Evolutionary conservation across 2,329 filamentous ascomycete genomes (phyloP).

Genomic region (Scedosporium apiospermum): DNA sequence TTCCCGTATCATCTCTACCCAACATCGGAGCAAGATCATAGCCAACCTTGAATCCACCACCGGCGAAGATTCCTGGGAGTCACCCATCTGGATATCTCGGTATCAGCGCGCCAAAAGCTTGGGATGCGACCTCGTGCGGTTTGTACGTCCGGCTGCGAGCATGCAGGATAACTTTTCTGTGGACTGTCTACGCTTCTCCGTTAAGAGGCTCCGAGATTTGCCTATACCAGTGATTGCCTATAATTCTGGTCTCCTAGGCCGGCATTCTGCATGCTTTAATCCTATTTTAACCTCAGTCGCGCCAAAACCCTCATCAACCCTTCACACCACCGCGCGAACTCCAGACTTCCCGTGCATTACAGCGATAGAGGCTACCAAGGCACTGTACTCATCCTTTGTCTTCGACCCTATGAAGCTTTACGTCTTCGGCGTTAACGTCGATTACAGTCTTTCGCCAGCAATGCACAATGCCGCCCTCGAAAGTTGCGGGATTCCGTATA

Average conservation of each 20-base stretch:
- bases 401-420: slow-evolving; percentile 63
- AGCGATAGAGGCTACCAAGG: slow-evolving; percentile 51
- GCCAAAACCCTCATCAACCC: slow-evolving; percentile 9
- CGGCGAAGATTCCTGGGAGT: slow-evolving; percentile 40
- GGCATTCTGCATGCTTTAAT: slow-evolving; percentile 59
- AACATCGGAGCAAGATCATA: slow-evolving; percentile 51
- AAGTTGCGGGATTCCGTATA: slow-evolving; percentile 59
- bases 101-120: slow-evolving; percentile 49
- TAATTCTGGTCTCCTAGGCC: slow-evolving; percentile 54
- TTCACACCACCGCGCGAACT: slow-evolving; percentile 19
- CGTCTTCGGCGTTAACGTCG: slow-evolving; percentile 63
- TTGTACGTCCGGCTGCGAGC: slow-evolving; percentile 46
- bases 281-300: slow-evolving; percentile 41
- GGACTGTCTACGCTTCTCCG: slow-evolving; percentile 40
- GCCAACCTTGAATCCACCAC: slow-evolving; percentile 38
- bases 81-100: slow-evolving; percentile 41
- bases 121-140: slow-evolving; percentile 52
- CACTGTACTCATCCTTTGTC: slow-evolving; percentile 57
- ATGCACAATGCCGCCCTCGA: slow-evolving; percentile 67
- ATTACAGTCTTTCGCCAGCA: slow-evolving; percentile 64
- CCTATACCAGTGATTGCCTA: slow-evolving; percentile 40
- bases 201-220: slow-evolving; percentile 24
- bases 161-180: slow-evolving; percentile 57
- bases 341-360: slow-evolving; percentile 33
- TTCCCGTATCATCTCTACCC: slow-evolving; percentile 36